phyloP scores from a whole-genome alignment of 2,329 filamentous ascomycete genomes.

The Colletotrichum nymphaeae region DNA sequence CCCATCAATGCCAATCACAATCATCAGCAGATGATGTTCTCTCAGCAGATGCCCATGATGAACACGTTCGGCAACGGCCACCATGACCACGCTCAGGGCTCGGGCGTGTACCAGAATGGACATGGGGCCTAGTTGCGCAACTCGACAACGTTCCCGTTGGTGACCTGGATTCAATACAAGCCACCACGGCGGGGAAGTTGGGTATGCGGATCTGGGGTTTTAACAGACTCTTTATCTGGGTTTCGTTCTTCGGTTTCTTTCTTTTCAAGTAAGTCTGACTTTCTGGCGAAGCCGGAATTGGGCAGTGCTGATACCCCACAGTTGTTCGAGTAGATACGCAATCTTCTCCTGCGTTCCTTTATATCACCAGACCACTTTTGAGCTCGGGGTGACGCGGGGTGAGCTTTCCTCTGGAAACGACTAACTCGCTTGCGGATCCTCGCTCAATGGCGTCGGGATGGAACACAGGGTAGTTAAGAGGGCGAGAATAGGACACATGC shows the following conservation, averaged over 20 bases:
- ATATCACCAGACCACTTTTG: neutral
- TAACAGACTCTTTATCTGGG: neutral
- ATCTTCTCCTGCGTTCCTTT: neutral
- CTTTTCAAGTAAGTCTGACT: neutral
- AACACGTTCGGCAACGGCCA: slow-evolving; percentile 8
- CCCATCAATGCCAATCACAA: slow-evolving; percentile 5
- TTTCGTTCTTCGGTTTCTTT: slow-evolving; percentile 3
- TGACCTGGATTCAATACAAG: neutral
- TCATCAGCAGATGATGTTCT: neutral
- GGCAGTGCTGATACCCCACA: neutral
- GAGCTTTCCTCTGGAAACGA: neutral
- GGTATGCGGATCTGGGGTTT: neutral
- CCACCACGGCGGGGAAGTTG: neutral
- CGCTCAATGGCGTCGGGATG: neutral
- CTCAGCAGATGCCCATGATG: neutral
- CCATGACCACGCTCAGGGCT: neutral
- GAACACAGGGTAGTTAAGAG: neutral
- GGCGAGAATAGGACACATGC: neutral
- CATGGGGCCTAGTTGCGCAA: neutral
- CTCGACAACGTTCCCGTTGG: neutral
- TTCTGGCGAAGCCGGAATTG: neutral
- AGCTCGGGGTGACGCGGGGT: neutral
- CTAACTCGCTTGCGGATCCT: neutral
- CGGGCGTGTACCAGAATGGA: neutral
- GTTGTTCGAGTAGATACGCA: slow-evolving; percentile 24